Conservation (phyloP, 805 yeast species). For the Barnettozyma wickerhamii region DNA sequence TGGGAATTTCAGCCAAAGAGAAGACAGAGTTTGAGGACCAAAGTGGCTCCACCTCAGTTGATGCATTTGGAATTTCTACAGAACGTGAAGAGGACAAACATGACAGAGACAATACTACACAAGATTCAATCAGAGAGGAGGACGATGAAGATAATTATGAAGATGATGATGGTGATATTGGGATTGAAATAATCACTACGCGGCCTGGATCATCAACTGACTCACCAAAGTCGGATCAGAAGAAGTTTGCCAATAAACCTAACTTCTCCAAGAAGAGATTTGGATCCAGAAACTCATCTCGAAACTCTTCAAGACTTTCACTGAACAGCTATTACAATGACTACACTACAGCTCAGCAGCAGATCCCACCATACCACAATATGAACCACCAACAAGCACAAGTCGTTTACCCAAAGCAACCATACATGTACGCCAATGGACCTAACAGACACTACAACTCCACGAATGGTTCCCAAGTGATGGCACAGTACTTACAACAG, state of each 20-base stretch:
- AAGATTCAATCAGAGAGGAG: neutral
- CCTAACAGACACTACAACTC: conserved; percentile 9
- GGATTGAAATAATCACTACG: conserved; percentile 4
- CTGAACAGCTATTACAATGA: conserved; percentile 15
- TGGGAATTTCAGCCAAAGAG: conserved; percentile 20
- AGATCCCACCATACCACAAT: neutral
- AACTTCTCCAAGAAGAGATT: neutral
- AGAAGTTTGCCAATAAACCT: neutral
- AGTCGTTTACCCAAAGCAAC: neutral
- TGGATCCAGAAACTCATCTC: conserved; percentile 9
- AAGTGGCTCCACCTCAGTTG: conserved; percentile 1
- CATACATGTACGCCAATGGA: neutral
- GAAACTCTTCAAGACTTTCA: conserved; percentile 17
- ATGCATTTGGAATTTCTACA: conserved; percentile 21
- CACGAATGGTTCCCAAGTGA: conserved; percentile 62
- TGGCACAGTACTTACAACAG: conserved; percentile 77
- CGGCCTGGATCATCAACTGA: neutral
- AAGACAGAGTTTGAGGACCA: conserved; percentile 4
- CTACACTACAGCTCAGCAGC: conserved; percentile 1
- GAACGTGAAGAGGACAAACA: neutral
- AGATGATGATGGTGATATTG: conserved; percentile 2
- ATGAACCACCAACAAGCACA: conserved; percentile 8
- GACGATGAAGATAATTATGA: neutral
- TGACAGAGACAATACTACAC: no score
- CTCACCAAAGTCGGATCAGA: neutral